phyloP scores from a whole-genome alignment of 2,329 filamentous ascomycete species.

The Sclerotinia trifoliorum region DNA sequence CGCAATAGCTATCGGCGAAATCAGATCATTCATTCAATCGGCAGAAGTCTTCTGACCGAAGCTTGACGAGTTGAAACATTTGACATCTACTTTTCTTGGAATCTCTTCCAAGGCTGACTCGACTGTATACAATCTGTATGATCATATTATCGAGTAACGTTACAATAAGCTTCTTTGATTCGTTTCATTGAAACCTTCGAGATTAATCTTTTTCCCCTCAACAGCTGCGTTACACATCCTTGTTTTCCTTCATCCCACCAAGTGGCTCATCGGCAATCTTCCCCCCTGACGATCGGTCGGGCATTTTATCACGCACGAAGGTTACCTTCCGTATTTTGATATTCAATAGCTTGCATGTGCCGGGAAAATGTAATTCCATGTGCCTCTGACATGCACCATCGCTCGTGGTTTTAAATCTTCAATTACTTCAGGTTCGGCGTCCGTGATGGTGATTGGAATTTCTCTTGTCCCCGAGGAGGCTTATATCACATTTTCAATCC shows the following conservation, averaged over 20 bases:
- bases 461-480: not conserved
- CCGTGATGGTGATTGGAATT: not conserved
- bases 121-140: not conserved
- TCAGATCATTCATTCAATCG: slow-evolving; percentile 9
- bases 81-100: not conserved
- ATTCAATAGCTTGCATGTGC: slow-evolving; percentile 8
- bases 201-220: not conserved
- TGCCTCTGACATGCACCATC: slow-evolving; percentile 9
- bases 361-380: slow-evolving; percentile 18
- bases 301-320: slow-evolving; percentile 3
- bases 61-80: slow-evolving; percentile 2
- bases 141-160: slow-evolving; percentile 11
- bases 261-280: slow-evolving; percentile 20
- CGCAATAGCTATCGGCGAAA: not conserved
- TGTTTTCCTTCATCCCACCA: slow-evolving; percentile 8
- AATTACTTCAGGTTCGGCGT: slow-evolving; percentile 5
- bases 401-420: not conserved
- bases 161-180: not conserved
- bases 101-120: not conserved
- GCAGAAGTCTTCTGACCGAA: slow-evolving; percentile 14
- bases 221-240: slow-evolving; percentile 1
- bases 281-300: slow-evolving; percentile 16
- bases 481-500: not conserved
- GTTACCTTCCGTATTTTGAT: slow-evolving; percentile 10
- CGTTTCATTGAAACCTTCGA: not conserved